These are phyloP conservation scores for Lentinus brumalis DNA, from an alignment of 768 basidiomycete species.

Conservation along the genomic window DNA sequence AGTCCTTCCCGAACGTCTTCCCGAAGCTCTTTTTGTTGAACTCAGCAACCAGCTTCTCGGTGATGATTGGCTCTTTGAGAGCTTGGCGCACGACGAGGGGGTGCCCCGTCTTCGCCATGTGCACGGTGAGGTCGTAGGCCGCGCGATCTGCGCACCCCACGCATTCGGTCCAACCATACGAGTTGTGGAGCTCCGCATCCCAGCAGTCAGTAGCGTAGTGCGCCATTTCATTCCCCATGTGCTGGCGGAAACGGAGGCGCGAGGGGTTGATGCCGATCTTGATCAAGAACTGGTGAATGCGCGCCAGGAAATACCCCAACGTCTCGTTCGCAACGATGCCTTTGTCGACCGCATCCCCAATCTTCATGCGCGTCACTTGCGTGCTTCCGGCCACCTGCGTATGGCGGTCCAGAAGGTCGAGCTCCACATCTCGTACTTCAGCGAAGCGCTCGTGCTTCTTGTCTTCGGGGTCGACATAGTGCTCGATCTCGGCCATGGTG, in stretches of 20 bases:
- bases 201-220: conserved; percentile 99
- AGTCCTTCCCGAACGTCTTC: conserved; percentile 85
- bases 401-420: conserved; percentile 79
- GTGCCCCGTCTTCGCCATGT: conserved; percentile 80
- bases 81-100: conserved; percentile 85
- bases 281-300: conserved; percentile 86
- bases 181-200: conserved; percentile 97
- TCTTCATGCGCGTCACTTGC: conserved; percentile 60
- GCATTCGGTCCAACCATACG: conserved; percentile 95
- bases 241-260: conserved; percentile 92
- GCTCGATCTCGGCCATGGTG: conserved; percentile 99
- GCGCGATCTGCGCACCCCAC: conserved; percentile 98
- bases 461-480: conserved; percentile 94
- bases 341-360: conserved; percentile 87
- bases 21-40: conserved; percentile 90
- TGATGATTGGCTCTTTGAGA: conserved; percentile 81
- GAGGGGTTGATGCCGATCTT: conserved; percentile 87
- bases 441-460: conserved; percentile 85
- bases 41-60: conserved; percentile 75
- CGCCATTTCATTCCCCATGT: conserved; percentile 99
- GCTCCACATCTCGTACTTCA: conserved; percentile 73
- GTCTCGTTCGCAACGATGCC: conserved; percentile 96
- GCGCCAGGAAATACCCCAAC: conserved; percentile 94
- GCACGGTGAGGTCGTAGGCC: conserved; percentile 94
- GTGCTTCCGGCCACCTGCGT: conserved; percentile 79